Base-by-base conservation (phyloP, 1,284 basidiomycete genomes). In the Somion occarium region DNA sequence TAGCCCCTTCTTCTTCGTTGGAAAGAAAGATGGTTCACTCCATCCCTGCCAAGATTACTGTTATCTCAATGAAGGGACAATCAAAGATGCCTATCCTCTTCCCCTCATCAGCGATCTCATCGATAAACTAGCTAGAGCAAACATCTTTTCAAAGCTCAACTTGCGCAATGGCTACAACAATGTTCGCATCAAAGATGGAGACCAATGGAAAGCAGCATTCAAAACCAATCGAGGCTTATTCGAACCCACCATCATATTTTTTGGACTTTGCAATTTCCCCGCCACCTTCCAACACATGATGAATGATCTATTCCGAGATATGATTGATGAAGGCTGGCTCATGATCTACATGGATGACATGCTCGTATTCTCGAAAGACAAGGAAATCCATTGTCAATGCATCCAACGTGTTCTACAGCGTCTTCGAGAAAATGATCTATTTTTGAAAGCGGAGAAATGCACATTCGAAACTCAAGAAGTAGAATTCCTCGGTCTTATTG, bases 401-500 rank as follows among this genome's bases (percentile, higher is more conserved):
- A 58, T 66, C 1, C 25, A 48, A 1, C 30, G 61, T 38, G 68
- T 74, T 4, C 53, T 74, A 1, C 22, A 57, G 12, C 37, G 58
- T 5, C 59, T 75, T 1, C 50, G 57, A 1, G 46, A 63, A 4
- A 19, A 64, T 23, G 61, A 61, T 0, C 63, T 75, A 76, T 75
- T 46, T 75, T 71, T 41, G 49, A 62, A 1, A 75, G 75, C 51
- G 50, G 64, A 9, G 11, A 48, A 1, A 7, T n/a, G 0, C 15
- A 60, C 18, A 60, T 66, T 0, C 12, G 9, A 13, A 9, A 42
- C 41, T 20, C 9, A 11, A 9, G 41, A 42, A 42, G 12, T 15
- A 9, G 65, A 73, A 9, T 78, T 70, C 54, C 59, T 79, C 0
- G 73, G 75, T 0, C 59, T 70, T 34, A 60, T 73, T 41, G 53